Percentiles rank a stretch among this genome's conserved stretches.
Conservation (phyloP, 305 asterid species). For the Ilex paraguariensis region DNA sequence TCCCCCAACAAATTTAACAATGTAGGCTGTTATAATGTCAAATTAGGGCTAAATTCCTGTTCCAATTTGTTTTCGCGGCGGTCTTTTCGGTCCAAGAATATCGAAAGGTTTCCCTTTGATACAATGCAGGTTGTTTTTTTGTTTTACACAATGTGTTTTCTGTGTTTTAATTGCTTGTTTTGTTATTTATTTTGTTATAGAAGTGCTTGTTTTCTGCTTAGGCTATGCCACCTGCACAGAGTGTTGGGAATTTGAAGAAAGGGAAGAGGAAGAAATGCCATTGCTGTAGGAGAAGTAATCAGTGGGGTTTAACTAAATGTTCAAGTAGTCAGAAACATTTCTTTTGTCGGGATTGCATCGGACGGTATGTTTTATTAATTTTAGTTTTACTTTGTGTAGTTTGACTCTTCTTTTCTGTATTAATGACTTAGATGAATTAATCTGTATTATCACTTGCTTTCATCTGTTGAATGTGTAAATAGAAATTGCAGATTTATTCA, state of each 20-base stretch:
- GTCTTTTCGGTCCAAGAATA: conserved; percentile 78
- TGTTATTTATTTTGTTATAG: conserved; percentile 5
- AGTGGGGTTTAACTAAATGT: conserved; percentile 58
- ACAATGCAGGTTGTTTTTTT: conserved; percentile 67
- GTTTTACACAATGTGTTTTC: background rate
- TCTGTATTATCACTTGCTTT: background rate
- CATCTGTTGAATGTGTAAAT: background rate
- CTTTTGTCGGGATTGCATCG: conserved; percentile 71
- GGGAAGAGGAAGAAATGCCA: conserved; percentile 67
- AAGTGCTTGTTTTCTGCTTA: conserved; percentile 22
- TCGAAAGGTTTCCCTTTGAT: conserved; percentile 76
- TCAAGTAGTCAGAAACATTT: conserved; percentile 68
- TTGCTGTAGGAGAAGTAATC: conserved; percentile 69
- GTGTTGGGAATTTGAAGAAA: conserved; percentile 31
- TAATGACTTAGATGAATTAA: background rate
- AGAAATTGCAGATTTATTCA: too few relatives aligned
- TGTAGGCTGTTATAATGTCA: conserved; percentile 42
- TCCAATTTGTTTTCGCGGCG: conserved; percentile 32
- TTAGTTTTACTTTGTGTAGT: background rate
- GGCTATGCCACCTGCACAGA: conserved; percentile 64
- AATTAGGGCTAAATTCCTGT: conserved; percentile 45
- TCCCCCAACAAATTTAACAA: conserved; percentile 18
- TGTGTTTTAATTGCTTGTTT: background rate
- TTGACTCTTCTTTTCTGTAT: background rate
- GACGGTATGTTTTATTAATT: conserved; percentile 42